phyloP scores from a whole-genome alignment of 2,329 filamentous ascomycete genomes.

The Boeremia lycopersici region DNA sequence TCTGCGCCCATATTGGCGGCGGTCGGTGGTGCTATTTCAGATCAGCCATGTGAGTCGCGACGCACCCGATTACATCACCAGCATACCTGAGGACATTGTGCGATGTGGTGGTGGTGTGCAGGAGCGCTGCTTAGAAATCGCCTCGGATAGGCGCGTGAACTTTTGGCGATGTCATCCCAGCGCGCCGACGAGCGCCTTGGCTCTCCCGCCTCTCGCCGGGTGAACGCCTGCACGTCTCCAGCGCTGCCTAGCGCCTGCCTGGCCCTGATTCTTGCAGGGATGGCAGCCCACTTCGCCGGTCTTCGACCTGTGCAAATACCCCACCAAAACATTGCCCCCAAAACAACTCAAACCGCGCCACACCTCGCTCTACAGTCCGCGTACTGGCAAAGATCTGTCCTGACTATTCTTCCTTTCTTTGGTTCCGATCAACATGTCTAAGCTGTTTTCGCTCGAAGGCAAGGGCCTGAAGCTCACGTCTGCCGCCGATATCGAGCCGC shows the following conservation, averaged over 20 bases:
- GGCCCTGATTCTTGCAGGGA: conserved; percentile 12
- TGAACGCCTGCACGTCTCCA: conserved; percentile 4
- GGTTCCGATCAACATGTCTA: conserved; percentile 53
- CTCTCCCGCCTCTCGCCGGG: conserved; percentile 14
- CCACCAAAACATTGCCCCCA: conserved; percentile 37
- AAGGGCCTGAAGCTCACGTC: conserved; percentile 92
- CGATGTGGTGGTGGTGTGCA: conserved; percentile 11
- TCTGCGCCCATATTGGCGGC: conserved; percentile 54
- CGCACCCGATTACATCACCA: neutral
- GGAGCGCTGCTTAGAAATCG: conserved; percentile 17
- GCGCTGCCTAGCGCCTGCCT: neutral
- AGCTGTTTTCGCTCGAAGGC: conserved; percentile 87
- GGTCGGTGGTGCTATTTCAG: conserved; percentile 33
- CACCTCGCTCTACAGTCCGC: neutral
- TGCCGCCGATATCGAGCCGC: conserved; percentile 81
- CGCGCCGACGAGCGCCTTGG: conserved; percentile 4
- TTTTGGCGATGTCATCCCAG: conserved; percentile 16
- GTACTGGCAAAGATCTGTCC: neutral
- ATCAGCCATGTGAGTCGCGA: neutral
- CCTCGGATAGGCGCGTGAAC: conserved; percentile 10
- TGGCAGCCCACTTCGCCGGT: conserved; percentile 14
- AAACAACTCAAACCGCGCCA: conserved; percentile 14
- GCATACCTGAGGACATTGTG: conserved; percentile 15
- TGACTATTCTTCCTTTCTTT: conserved; percentile 2
- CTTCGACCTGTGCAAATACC: conserved; percentile 23